phyloP scores from a whole-genome alignment of 306 rosid species.

The Cicer bijugum region DNA sequence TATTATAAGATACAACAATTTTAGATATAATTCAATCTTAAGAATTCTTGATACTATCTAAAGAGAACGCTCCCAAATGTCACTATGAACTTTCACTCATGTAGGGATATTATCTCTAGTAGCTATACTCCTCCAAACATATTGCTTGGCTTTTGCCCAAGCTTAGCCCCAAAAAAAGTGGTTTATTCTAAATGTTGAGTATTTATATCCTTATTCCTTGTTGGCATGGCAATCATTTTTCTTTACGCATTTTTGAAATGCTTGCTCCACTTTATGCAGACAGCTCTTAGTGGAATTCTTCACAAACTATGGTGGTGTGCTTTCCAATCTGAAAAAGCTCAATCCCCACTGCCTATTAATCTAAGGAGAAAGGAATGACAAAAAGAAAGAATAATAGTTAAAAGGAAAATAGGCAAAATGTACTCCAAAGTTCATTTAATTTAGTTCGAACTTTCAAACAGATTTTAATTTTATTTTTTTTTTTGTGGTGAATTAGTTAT shows the following conservation, averaged over 20 bases:
- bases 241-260: constrained; percentile 46
- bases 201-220: background rate
- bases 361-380: background rate
- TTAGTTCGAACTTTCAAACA: too few relatives aligned
- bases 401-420: background rate
- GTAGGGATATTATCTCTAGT: too few relatives aligned
- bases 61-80: too few relatives aligned
- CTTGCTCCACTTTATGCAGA: constrained; percentile 49
- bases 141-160: background rate
- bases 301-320: constrained; percentile 2
- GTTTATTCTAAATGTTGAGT: constrained; percentile 36
- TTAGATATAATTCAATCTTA: too few relatives aligned
- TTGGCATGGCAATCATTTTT: constrained; percentile 45
- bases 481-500: too few relatives aligned
- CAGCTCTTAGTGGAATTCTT: constrained; percentile 46
- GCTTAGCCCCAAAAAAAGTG: constrained; percentile 7
- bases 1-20: too few relatives aligned
- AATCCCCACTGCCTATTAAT: background rate
- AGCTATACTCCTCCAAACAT: too few relatives aligned
- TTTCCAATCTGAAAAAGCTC: constrained; percentile 6
- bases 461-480: too few relatives aligned
- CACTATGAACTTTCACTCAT: too few relatives aligned
- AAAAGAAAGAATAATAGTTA: too few relatives aligned
- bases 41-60: too few relatives aligned
- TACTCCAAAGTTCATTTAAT: too few relatives aligned